Conservation (phyloP, 176 grass and related monocot genomes). For the Thalia dealbata region DNA sequence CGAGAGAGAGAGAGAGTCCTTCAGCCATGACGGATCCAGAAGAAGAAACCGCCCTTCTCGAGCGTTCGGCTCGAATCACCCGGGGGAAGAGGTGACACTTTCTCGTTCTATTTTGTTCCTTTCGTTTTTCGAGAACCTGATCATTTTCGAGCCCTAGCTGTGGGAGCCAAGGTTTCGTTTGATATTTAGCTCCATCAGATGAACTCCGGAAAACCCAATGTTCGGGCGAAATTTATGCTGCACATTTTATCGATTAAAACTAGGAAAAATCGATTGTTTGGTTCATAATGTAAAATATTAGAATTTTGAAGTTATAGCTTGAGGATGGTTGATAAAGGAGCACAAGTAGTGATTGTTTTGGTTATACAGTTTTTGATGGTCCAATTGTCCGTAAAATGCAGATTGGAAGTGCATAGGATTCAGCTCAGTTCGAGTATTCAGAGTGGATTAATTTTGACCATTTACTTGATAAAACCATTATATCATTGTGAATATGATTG, state of each 20-base stretch:
- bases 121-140: background rate
- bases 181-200: background rate
- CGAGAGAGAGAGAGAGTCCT: background rate
- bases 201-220: background rate
- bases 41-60: slow-evolving; percentile 40
- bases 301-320: no score
- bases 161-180: background rate
- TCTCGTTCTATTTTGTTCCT: background rate
- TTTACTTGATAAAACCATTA: background rate
- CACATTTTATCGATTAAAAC: background rate
- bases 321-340: background rate
- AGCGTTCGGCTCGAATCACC: slow-evolving; percentile 53
- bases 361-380: background rate
- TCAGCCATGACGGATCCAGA: slow-evolving; percentile 32
- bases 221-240: background rate
- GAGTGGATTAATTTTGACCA: background rate
- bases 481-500: background rate
- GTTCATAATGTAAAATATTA: background rate
- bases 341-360: background rate
- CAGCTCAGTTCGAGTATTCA: background rate
- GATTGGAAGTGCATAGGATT: background rate
- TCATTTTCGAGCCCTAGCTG: background rate
- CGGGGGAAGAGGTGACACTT: slow-evolving; percentile 57
- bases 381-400: background rate
- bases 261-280: background rate